These are phyloP conservation scores for Microsporum canis DNA, from an alignment of 2,329 filamentous ascomycete genomes.

Conservation along the genomic window DNA sequence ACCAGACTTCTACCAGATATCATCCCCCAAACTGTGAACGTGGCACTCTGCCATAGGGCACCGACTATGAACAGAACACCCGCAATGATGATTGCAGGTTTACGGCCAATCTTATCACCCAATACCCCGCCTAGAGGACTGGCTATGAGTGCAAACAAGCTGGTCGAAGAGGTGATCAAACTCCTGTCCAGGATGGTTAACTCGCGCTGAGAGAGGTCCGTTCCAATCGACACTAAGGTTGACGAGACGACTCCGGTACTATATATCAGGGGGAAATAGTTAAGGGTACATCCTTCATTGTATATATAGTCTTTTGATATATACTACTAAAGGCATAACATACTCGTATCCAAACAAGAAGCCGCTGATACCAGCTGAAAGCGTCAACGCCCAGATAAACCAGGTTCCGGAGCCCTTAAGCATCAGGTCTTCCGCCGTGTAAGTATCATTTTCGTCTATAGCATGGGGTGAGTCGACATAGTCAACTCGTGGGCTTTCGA, in stretches of 20 bases:
- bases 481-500: conserved; percentile 10
- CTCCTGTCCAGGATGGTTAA: conserved; percentile 47
- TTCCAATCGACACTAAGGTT: conserved; percentile 45
- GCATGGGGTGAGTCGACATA: background rate
- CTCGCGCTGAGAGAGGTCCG: conserved; percentile 41
- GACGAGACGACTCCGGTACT: conserved; percentile 52
- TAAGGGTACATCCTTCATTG: background rate
- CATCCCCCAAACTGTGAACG: conserved; percentile 35
- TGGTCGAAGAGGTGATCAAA: conserved; percentile 48
- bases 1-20: conserved; percentile 37
- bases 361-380: conserved; percentile 47
- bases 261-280: conserved; percentile 12
- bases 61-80: conserved; percentile 37
- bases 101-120: conserved; percentile 40
- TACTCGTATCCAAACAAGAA: conserved; percentile 53
- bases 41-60: conserved; percentile 33
- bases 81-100: conserved; percentile 37
- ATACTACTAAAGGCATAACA: conserved; percentile 9
- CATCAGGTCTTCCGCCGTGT: background rate
- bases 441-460: background rate
- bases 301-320: background rate
- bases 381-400: conserved; percentile 47
- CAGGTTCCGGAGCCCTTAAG: conserved; percentile 8
- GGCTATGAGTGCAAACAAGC: conserved; percentile 46
- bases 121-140: conserved; percentile 45